Percentiles rank a stretch among this genome's conserved stretches.
Conservation (phyloP, 73 alveolate species). For the Tetrahymena malaccensis region DNA sequence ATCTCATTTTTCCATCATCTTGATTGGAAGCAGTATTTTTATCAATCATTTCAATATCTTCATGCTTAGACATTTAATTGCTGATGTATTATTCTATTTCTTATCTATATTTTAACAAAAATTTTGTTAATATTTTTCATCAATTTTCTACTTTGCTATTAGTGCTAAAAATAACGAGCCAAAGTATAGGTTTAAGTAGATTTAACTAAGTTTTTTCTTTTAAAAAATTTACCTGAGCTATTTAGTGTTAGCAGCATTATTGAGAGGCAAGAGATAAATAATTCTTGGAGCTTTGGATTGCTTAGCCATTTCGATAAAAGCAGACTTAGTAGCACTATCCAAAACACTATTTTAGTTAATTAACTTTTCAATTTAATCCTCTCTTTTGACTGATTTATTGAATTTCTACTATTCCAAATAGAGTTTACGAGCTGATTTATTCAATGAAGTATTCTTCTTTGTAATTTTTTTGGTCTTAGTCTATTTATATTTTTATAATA, state of each 20-base stretch:
- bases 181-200: not conserved
- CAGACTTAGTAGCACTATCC: not conserved
- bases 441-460: not conserved
- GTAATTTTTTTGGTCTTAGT: not conserved
- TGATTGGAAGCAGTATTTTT: not conserved
- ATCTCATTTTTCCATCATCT: not conserved
- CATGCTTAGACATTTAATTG: not conserved
- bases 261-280: not conserved
- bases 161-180: not conserved
- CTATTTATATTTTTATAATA: not conserved
- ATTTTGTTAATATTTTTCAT: not conserved
- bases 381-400: not conserved
- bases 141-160: not conserved
- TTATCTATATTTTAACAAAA: not conserved
- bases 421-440: not conserved
- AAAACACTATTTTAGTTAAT: not conserved
- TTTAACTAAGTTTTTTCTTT: not conserved
- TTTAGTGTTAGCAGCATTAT: not conserved
- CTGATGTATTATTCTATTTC: not conserved
- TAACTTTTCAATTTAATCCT: not conserved
- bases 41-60: not conserved
- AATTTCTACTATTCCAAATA: not conserved
- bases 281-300: not conserved
- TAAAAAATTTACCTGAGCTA: not conserved
- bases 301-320: not conserved